A percentile compares a stretch with the other conserved stretches of the same genome.
Evolutionary conservation across 108 stramenopile genomes (phyloP).

Genomic region (Pseudonitzschia pungens): DNA sequence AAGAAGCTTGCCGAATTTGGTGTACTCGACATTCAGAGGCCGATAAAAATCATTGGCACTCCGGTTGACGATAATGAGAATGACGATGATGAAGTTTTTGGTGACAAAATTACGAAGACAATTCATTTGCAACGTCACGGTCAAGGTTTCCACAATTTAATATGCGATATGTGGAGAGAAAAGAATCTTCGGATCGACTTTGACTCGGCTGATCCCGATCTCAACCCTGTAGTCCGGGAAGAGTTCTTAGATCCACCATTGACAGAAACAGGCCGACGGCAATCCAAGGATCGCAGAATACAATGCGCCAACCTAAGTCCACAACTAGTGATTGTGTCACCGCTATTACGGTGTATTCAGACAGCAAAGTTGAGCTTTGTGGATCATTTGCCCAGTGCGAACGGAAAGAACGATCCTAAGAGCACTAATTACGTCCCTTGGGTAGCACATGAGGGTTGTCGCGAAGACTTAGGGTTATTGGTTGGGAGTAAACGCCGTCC

Average conservation of each 20-base stretch:
- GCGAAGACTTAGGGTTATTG: slow-evolving; percentile 64
- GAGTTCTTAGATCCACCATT: slow-evolving; percentile 63
- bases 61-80: background rate
- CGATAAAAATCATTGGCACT: background rate
- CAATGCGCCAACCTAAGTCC: slow-evolving; percentile 30
- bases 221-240: slow-evolving; percentile 48
- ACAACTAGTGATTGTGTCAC: slow-evolving; percentile 55
- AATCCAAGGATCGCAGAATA: slow-evolving; percentile 33
- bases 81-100: background rate
- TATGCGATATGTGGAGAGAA: slow-evolving; percentile 49
- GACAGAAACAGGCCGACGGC: slow-evolving; percentile 47
- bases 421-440: slow-evolving; percentile 33
- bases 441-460: slow-evolving; percentile 58
- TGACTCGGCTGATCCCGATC: slow-evolving; percentile 47
- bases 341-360: slow-evolving; percentile 51
- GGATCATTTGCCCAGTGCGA: background rate
- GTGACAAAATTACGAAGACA: slow-evolving; percentile 31
- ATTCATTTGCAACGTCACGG: slow-evolving; percentile 75
- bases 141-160: slow-evolving; percentile 66
- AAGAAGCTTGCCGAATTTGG: background rate
- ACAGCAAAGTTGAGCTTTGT: slow-evolving; percentile 55
- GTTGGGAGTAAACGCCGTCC: slow-evolving; percentile 54
- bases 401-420: background rate
- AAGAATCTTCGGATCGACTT: slow-evolving; percentile 30
- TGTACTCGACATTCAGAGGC: background rate